These are phyloP conservation scores for Clonostachys rhizophaga DNA, from an alignment of 2,329 filamentous ascomycete species.

Conservation along the genomic window DNA sequence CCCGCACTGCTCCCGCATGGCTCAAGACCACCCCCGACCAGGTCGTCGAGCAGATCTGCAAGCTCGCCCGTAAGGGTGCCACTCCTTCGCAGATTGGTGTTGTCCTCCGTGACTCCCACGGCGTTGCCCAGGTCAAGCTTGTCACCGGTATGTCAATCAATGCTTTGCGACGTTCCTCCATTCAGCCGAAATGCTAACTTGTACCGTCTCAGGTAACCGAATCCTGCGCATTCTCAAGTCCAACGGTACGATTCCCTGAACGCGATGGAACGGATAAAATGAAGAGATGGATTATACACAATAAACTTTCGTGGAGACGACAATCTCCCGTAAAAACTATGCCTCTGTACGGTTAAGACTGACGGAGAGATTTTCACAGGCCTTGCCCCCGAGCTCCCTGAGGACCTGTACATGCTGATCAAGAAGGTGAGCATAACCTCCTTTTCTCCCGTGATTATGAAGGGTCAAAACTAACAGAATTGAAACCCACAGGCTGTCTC, in stretches of 20 bases:
- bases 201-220: conserved; percentile 77
- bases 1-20: conserved; percentile 87
- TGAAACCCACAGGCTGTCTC: conserved; percentile 66
- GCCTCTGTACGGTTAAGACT: conserved; percentile 91
- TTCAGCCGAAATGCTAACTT: conserved; percentile 26
- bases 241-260: conserved; percentile 70
- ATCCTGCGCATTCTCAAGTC: conserved; percentile 99
- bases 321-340: conserved; percentile 22
- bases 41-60: conserved; percentile 98
- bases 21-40: conserved; percentile 98
- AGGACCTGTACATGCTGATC: conserved; percentile 99
- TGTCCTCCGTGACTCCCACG: conserved; percentile 95
- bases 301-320: conserved; percentile 9
- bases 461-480: conserved; percentile 3
- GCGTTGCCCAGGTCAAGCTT: conserved; percentile 95
- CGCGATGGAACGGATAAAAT: conserved; percentile 13
- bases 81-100: conserved; percentile 99
- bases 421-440: conserved; percentile 73
- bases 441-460: conserved; percentile 1
- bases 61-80: conserved; percentile 97
- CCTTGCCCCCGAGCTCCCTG: conserved; percentile 96
- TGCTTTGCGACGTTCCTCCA: background rate
- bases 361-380: conserved; percentile 90
- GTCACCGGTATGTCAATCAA: conserved; percentile 72
- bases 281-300: conserved; percentile 13